Percentiles rank a stretch among this genome's conserved stretches.
These are phyloP conservation scores for Hanseniaspora meyeri DNA, from an alignment of 805 yeast species.

Conservation along the genomic window DNA sequence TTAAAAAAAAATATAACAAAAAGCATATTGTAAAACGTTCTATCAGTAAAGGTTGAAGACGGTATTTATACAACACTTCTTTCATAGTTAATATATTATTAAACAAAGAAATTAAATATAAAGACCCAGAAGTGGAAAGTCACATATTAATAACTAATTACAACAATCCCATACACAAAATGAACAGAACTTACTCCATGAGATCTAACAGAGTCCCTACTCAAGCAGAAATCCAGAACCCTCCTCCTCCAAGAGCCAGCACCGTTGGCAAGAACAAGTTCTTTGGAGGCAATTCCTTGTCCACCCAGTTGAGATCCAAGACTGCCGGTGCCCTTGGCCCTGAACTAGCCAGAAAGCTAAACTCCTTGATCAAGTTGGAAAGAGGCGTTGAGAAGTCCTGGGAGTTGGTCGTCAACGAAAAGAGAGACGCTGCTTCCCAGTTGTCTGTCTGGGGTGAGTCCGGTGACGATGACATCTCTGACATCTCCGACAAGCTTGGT, in stretches of 20 bases:
- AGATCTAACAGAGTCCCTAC: constrained; percentile 90
- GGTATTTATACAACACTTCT: no score
- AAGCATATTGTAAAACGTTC: no score
- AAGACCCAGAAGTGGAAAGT: neutral
- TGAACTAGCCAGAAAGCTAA: constrained; percentile 60
- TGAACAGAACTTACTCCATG: constrained; percentile 79
- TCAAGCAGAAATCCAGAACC: constrained; percentile 84
- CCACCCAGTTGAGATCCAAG: constrained; percentile 50
- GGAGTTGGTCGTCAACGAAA: constrained; percentile 64
- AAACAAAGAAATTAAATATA: no score
- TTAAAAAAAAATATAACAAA: no score
- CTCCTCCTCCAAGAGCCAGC: constrained; percentile 83
- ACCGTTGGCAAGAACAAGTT: constrained; percentile 72
- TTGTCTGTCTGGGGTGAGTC: constrained; percentile 78
- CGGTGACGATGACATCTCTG: constrained; percentile 75
- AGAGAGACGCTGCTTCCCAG: constrained; percentile 73
- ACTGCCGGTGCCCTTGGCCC: constrained; percentile 76
- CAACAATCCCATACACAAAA: constrained; percentile 20
- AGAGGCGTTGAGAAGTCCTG: constrained; percentile 69
- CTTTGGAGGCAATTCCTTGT: constrained; percentile 67
- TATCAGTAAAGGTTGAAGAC: no score
- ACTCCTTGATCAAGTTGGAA: constrained; percentile 67
- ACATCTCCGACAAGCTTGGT: constrained; percentile 77
- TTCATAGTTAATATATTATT: no score
- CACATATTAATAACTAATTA: neutral